Percentiles rank a stretch among this genome's conserved stretches.
Conservation (phyloP, 164 flowering plant genomes). For the Taxillus chinensis region DNA sequence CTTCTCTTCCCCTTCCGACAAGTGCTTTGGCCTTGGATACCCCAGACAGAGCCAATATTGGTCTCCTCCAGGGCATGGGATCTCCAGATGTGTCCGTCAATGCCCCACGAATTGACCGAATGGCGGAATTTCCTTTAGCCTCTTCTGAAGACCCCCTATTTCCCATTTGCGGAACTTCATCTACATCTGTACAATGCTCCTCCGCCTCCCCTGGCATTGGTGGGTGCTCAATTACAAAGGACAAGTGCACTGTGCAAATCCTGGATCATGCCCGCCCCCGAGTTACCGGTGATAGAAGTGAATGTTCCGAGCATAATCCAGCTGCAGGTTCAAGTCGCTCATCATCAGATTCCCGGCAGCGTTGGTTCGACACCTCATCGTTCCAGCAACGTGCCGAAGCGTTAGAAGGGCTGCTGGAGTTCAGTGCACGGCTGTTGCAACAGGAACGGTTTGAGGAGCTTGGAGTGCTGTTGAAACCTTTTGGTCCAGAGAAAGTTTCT, state of each 20-base stretch:
- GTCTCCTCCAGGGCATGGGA: conserved; percentile 11
- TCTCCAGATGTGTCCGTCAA: conserved; percentile 31
- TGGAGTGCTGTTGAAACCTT: conserved; percentile 79
- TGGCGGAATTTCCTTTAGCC: conserved; percentile 18
- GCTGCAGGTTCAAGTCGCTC: conserved; percentile 42
- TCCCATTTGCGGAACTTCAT: conserved; percentile 16
- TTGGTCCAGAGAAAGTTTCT: conserved; percentile 93
- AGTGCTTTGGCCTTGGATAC: conserved; percentile 25
- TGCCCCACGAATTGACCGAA: conserved; percentile 24
- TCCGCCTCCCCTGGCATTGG: conserved; percentile 11
- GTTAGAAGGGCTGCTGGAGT: conserved; percentile 90
- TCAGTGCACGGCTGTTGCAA: conserved; percentile 77
- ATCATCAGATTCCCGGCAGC: conserved; percentile 43
- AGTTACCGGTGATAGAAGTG: conserved; percentile 25
- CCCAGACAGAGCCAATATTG: conserved; percentile 14
- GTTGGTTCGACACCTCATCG: conserved; percentile 70
- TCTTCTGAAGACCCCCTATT: conserved; percentile 18
- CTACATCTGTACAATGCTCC: conserved; percentile 22
- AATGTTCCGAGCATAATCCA: conserved; percentile 48
- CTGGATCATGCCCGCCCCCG: conserved; percentile 5
- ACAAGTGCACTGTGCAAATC: conserved; percentile 23
- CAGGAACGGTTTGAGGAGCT: conserved; percentile 89
- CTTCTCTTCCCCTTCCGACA: conserved; percentile 60
- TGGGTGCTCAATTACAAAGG: conserved; percentile 21
- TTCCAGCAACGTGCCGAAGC: conserved; percentile 96